Percentiles rank a stretch among this genome's conserved stretches.
phyloP scores from a whole-genome alignment of 2,329 filamentous ascomycete genomes.

The Sclerotinia subarctica region DNA sequence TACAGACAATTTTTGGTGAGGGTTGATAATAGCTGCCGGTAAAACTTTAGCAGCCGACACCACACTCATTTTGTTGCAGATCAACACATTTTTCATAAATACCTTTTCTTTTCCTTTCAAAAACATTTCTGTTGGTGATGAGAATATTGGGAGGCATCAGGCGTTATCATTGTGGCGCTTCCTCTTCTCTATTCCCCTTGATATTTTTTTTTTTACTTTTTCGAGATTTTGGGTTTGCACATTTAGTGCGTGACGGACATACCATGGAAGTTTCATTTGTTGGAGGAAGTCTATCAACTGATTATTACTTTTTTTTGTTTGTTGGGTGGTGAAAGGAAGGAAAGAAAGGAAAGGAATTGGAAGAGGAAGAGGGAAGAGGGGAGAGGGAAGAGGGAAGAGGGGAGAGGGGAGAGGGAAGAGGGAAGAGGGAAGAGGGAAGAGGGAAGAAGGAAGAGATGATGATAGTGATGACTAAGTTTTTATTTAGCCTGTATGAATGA shows the following conservation, averaged over 20 bases:
- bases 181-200: constrained; percentile 9
- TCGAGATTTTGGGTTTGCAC: constrained; percentile 25
- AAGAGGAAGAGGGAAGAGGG: neutral
- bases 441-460: neutral
- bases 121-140: constrained; percentile 22
- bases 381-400: neutral
- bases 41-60: constrained; percentile 24
- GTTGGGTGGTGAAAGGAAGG: neutral
- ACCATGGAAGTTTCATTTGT: constrained; percentile 30
- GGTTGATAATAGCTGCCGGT: constrained; percentile 31
- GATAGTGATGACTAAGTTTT: constrained; percentile 15
- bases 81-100: constrained; percentile 15
- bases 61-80: constrained; percentile 32
- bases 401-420: neutral
- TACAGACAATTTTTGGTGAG: constrained; percentile 30
- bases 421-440: constrained; percentile 1
- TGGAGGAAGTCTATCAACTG: constrained; percentile 14
- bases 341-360: constrained; percentile 16
- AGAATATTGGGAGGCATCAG: constrained; percentile 28
- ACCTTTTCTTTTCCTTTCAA: constrained; percentile 22
- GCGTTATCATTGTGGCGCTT: constrained; percentile 27
- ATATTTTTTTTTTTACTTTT: constrained; percentile 20
- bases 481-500: constrained; percentile 10
- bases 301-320: neutral
- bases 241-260: constrained; percentile 30